Conservation (phyloP, 108 stramenopile species). For the Aurantiochytrium sp. region DNA sequence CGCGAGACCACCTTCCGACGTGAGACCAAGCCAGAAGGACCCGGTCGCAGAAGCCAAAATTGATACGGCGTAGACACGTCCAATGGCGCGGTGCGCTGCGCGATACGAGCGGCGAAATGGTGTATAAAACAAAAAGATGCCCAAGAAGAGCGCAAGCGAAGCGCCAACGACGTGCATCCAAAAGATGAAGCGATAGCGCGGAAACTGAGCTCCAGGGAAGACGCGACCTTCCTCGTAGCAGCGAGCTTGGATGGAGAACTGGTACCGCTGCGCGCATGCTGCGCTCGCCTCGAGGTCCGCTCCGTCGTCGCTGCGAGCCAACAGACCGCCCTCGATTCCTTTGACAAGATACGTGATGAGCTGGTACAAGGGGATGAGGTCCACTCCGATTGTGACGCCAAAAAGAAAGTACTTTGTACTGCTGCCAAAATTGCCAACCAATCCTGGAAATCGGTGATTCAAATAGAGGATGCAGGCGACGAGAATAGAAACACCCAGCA, state of each 20-base stretch:
- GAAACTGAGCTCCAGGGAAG: neutral
- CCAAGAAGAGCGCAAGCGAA: neutral
- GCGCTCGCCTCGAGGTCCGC: neutral
- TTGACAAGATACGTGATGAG: neutral
- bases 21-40: neutral
- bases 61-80: neutral
- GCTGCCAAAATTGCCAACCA: neutral
- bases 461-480: neutral
- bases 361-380: neutral
- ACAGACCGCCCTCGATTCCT: neutral
- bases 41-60: neutral
- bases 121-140: neutral
- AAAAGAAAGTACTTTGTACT: neutral
- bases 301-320: neutral
- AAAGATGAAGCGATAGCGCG: neutral
- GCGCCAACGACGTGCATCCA: neutral
- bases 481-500: neutral
- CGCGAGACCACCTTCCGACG: neutral
- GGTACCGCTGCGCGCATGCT: neutral
- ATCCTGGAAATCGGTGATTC: neutral
- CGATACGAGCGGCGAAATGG: neutral
- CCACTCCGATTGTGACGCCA: neutral
- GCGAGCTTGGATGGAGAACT: neutral
- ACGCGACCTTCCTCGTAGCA: neutral
- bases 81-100: neutral